Evolutionary conservation across 768 basidiomycete genomes (phyloP).

Genomic region (Tulasnella sp.): DNA sequence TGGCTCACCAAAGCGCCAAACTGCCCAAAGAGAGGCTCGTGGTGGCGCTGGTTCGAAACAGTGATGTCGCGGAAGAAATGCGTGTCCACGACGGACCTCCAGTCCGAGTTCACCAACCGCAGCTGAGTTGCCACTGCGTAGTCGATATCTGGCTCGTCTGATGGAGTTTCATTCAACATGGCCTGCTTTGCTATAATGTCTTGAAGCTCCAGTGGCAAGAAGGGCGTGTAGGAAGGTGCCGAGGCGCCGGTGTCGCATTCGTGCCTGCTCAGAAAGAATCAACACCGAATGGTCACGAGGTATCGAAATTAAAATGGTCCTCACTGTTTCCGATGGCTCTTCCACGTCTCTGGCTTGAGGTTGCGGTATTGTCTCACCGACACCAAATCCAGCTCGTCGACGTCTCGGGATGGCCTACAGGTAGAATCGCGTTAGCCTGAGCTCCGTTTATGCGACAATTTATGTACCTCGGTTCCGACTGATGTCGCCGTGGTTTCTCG

Average conservation of each 20-base stretch:
- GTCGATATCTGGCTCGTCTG: not conserved
- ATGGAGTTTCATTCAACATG: not conserved
- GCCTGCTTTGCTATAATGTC: not conserved
- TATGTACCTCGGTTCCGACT: not conserved
- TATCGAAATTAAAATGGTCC: not conserved
- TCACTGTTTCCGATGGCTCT: not conserved
- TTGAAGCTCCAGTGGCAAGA: not conserved
- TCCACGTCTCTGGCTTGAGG: not conserved
- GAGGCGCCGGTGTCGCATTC: not conserved
- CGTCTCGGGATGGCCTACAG: not conserved
- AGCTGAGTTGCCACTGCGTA: not conserved
- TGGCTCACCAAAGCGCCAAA: not conserved
- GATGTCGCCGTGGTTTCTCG: not conserved
- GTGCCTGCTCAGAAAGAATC: not conserved
- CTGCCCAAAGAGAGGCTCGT: conserved; percentile 11
- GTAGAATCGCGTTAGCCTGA: not conserved
- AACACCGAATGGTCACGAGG: not conserved
- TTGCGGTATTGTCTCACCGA: not conserved
- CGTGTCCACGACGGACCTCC: conserved; percentile 2
- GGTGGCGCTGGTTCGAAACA: conserved; percentile 4
- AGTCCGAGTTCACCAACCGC: conserved; percentile 10
- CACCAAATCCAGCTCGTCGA: not conserved
- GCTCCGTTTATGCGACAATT: not conserved
- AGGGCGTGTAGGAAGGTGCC: not conserved
- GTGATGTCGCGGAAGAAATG: conserved; percentile 10